These are phyloP conservation scores for Tolypocladium ovalisporum DNA, from an alignment of 2,329 filamentous ascomycete species.

Conservation along the genomic window DNA sequence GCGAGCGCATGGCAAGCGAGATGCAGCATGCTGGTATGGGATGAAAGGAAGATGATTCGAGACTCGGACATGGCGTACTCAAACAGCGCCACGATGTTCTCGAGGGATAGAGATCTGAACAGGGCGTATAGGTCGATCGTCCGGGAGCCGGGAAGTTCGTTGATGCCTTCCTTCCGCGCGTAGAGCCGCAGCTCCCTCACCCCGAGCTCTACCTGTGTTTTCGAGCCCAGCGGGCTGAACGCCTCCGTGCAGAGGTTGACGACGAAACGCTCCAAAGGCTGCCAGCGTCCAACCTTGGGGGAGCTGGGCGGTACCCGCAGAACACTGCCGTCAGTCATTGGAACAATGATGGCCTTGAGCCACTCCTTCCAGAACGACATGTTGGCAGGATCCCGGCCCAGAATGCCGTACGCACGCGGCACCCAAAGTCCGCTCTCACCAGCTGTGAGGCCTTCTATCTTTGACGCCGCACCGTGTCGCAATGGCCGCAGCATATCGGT, in stretches of 20 bases:
- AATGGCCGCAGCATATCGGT: slow-evolving; percentile 88
- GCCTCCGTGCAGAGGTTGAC: slow-evolving; percentile 95
- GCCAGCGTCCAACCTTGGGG: slow-evolving; percentile 86
- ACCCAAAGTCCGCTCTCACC: slow-evolving; percentile 96
- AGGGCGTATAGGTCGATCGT: slow-evolving; percentile 88
- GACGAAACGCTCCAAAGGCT: slow-evolving; percentile 91
- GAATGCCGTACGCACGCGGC: slow-evolving; percentile 82
- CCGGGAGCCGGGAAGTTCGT: slow-evolving; percentile 85
- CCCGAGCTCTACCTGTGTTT: slow-evolving; percentile 88
- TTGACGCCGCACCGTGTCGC: slow-evolving; percentile 86
- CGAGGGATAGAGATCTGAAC: slow-evolving; percentile 80
- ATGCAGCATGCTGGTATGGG: slow-evolving; percentile 92
- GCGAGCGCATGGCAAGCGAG: slow-evolving; percentile 80
- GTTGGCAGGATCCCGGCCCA: slow-evolving; percentile 73
- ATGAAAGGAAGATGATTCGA: slow-evolving; percentile 90
- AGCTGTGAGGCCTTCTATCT: slow-evolving; percentile 92
- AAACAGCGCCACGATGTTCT: slow-evolving; percentile 85
- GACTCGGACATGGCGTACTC: slow-evolving; percentile 91
- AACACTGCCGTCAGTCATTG: slow-evolving; percentile 84
- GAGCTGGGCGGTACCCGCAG: slow-evolving; percentile 79
- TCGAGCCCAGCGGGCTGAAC: slow-evolving; percentile 81
- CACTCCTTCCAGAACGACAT: slow-evolving; percentile 98
- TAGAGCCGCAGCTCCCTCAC: slow-evolving; percentile 85
- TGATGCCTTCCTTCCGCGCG: slow-evolving; percentile 81
- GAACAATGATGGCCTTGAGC: slow-evolving; percentile 85